Evolutionary conservation across 306 rosid species (phyloP), one percentile per base, ranked within the genome.

Genomic region (Sindora glabra): DNA sequence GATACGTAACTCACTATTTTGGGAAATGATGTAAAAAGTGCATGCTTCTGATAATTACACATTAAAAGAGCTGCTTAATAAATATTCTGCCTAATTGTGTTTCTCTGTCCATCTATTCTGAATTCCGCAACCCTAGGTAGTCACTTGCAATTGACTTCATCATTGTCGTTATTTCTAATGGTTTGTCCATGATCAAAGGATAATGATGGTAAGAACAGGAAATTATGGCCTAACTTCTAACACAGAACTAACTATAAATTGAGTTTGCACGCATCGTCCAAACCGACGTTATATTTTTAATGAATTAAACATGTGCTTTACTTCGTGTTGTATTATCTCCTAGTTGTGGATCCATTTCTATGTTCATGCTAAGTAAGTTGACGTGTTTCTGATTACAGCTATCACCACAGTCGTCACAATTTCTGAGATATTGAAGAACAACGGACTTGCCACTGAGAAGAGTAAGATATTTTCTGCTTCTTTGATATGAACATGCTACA

Each of bases 341-440:
- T 21, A n/a, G 23, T 55, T 33, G 6, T 11, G 46, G 21, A 12
- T 36, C 21, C n/a, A 21, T 7, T 30, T 21, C 7, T 8, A 4
- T 14, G 22, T n/a, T 13, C 4, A 37, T 39, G 4, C n/a, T 3
- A 56, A 10, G 1, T 34, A 6, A 34, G 64, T 42, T 56, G 38
- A 12, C 60, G 37, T 66, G 16, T 36, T 33, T 41, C 10, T 16
- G 59, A 52, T 42, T 84, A 91, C 96, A 29, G 34, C 34, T 45
- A 92, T 92, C 50, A 88, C 98, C 32, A 91, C 98, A 1, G 98
- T 91, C 13, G 96, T 91, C 66, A 92, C 96, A 47, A 80, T 91
- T 77, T 81, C 98, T 0, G 98, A 92, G 82, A 92, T 92, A 65
- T 62, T 92, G 78, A 92, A 92, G 86, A 88, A 88, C 81, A 92